Evolutionary conservation across 495 filamentous ascomycete species (phyloP).

Genomic region (Rostrohypoxylon terebratum): DNA sequence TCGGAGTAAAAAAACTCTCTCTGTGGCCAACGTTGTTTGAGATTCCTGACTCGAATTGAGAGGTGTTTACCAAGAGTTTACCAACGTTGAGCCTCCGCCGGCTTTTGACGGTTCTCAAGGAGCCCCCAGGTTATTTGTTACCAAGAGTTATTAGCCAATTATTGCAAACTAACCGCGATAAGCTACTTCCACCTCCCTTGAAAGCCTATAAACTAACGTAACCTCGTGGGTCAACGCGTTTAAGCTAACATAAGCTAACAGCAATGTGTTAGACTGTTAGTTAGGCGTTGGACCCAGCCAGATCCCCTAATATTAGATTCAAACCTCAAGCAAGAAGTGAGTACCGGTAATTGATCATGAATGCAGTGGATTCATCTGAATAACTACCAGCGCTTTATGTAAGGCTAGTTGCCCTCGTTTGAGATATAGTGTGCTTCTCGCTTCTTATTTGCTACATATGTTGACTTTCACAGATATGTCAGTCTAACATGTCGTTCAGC

Average conservation of each 20-base stretch:
- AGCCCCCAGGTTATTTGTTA: neutral
- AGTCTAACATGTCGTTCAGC: neutral
- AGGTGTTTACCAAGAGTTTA: too few species aligned
- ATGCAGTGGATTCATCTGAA: neutral
- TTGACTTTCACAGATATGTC: neutral
- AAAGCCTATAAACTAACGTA: constrained; percentile 19
- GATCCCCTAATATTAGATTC: neutral
- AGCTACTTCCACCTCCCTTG: neutral
- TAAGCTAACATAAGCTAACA: neutral
- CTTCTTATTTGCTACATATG: neutral
- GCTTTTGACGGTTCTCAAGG: neutral
- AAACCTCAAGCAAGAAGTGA: neutral
- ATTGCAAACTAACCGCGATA: neutral
- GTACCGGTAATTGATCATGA: neutral
- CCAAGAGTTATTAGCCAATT: constrained; percentile 9
- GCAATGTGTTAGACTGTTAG: constrained; percentile 1
- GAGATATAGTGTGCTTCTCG: neutral
- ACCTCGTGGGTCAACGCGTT: constrained; percentile 30
- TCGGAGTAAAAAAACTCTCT: neutral
- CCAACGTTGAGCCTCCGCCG: neutral
- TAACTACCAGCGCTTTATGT: neutral
- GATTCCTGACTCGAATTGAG: neutral
- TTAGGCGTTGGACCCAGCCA: constrained; percentile 11
- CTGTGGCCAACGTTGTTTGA: neutral
- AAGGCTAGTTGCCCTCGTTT: neutral